Base-by-base conservation (phyloP, 1,284 basidiomycete species). In the Cutaneotrichosporon sp. region DNA sequence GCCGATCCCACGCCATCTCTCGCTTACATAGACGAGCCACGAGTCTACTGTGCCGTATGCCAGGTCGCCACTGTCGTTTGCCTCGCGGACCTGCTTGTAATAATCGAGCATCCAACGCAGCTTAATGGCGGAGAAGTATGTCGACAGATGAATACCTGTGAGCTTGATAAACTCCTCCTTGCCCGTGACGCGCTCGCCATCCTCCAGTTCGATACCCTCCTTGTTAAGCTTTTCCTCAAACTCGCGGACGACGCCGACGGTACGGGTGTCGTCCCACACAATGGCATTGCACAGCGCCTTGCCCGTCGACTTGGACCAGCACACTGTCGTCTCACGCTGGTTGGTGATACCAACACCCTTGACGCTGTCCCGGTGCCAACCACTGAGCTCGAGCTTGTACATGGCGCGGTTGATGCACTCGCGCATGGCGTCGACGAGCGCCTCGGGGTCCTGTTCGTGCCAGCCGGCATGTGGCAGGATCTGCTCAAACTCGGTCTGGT, bases 71-170 rank as follows among this genome's bases (percentile, higher is more conserved):
- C 81, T 77, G 37, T 88, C 84, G 70, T 93, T 86, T 0, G 94
- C 93, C 55, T 83, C 79, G 44, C 80, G 76, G 43, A 97, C 91
- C 35, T 84, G 82, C n/a, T 82, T 80, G 62, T 88, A 76, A 72
- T 97, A 85, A 72, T 94, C 88, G 57, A 96, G 83, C 87, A 98
- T 91, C 94, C 94, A 98, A 43, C 88, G 83, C 55, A 97, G 80
- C 78, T 97, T 98, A 76, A 94, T 86, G 3, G 88, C 92, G 9
- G 91, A 93, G 76, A 97, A 97, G 77, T 97, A 97, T 0, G 93
- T 97, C 18, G 90, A 94, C 18, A 97, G 78, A n/a, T 88, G 88
- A 38, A 96, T 51, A 35, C 91, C 92, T 42, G 90, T 96, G 4
- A 52, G 35, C 3, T 26, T 26, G 15, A 52, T 47, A 8, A 52